Percentiles rank a stretch among this genome's conserved stretches.
Evolutionary conservation across 306 rosid genomes (phyloP).

Genomic region (Inga leiocalycina): DNA sequence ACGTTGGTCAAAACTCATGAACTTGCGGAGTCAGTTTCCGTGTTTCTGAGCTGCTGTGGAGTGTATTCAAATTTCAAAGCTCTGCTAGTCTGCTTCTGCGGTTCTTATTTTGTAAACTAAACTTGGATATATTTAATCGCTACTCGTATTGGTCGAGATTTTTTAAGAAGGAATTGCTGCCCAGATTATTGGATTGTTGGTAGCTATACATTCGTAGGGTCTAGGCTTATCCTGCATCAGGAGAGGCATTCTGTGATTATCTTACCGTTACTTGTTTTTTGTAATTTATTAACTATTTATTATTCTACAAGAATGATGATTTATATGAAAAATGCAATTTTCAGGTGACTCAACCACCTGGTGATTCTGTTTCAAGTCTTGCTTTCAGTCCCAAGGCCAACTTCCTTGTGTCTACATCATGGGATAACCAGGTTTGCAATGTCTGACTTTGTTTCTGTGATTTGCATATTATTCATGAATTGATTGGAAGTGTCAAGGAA

Average conservation of each 20-base stretch:
- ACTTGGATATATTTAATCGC: background rate
- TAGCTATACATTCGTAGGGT: background rate
- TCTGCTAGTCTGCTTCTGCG: background rate
- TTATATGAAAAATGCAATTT: constrained; percentile 20
- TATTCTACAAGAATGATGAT: background rate
- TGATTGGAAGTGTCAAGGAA: background rate
- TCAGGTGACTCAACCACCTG: constrained; percentile 66
- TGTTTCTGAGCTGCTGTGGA: background rate
- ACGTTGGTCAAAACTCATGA: background rate
- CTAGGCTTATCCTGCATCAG: background rate
- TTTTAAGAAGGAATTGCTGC: background rate
- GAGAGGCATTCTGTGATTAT: background rate
- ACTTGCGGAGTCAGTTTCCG: background rate
- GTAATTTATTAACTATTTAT: background rate
- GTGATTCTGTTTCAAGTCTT: constrained; percentile 67
- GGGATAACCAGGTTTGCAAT: constrained; percentile 70
- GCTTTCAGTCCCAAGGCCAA: constrained; percentile 68
- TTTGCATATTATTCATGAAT: background rate
- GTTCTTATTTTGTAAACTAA: background rate
- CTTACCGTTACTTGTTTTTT: background rate
- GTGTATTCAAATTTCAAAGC: constrained; percentile 2
- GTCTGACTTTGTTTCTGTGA: background rate
- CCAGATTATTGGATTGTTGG: background rate
- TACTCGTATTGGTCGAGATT: background rate
- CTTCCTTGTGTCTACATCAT: constrained; percentile 62